Evolutionary conservation across 2,329 filamentous ascomycete species (phyloP), one percentile per base, ranked within the genome.

Genomic region (Aspergillus novofumigatus): DNA sequence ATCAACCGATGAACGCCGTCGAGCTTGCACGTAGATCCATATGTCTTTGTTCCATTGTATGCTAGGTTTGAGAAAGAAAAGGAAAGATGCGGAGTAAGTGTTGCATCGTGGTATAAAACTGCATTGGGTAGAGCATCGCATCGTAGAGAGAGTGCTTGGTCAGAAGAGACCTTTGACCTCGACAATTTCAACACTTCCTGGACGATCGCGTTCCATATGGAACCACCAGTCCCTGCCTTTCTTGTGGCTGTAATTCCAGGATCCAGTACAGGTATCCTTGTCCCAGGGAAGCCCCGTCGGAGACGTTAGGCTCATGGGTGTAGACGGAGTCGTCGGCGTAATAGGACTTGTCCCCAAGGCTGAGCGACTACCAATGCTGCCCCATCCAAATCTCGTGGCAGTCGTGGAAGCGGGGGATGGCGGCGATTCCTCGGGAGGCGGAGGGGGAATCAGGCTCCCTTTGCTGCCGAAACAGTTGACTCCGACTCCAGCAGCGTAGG

Each of bases 161-260:
- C 61, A 75, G 51, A 76, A 75, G 42, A 76, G 70, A 53, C 66
- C 65, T 57, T 69, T 69, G 28, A 69, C 55, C 35, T 70, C 66
- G 52, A 74, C 65, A 45, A 71, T 61, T 44, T 74, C 70, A 11
- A 66, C 58, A 38, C 67, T 68, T 32, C 64, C 63, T 11, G 71
- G 70, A 38, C 73, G 72, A 57, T 77, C 75, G 44, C 75, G 70
- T 62, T 78, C 75, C 65, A 76, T 71, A 57, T 78, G 75, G 56
- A 71, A 75, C 75, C 75, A 77, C 75, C 75, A 78, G 25, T 77
- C 75, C 41, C 74, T 71, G 25, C 75, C 75, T 44, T 52, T 64
- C 54, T 70, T 73, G 59, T 77, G 73, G 20, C 65, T 63, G 47
- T 70, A 69, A 57, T 78, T 78, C 75, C 75, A 78, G 5, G 73